These are phyloP conservation scores for Stagonosporopsis tanaceti DNA, from an alignment of 2,329 filamentous ascomycete species.

Conservation along the genomic window DNA sequence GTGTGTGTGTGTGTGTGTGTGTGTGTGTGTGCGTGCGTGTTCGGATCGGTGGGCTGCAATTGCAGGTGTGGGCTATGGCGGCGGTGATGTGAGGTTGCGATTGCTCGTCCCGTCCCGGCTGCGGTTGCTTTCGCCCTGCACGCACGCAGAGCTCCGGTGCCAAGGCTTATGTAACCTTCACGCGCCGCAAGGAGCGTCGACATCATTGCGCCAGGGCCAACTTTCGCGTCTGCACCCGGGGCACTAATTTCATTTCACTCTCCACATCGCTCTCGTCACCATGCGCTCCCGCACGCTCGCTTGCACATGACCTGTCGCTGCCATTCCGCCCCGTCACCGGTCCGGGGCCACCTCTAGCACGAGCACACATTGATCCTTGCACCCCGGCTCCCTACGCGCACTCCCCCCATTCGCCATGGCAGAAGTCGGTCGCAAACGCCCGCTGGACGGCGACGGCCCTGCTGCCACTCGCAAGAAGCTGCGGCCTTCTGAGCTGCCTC, in stretches of 20 bases:
- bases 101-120: not conserved
- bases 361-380: not conserved
- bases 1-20: no score
- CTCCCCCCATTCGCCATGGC: constrained; percentile 36
- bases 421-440: constrained; percentile 42
- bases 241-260: constrained; percentile 5
- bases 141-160: constrained; percentile 28
- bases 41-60: constrained; percentile 23
- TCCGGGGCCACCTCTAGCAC: constrained; percentile 5
- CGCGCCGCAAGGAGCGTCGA: constrained; percentile 3
- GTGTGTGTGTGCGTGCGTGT: constrained; percentile 10
- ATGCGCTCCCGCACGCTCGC: constrained; percentile 13
- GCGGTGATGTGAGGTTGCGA: constrained; percentile 33
- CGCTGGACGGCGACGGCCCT: constrained; percentile 39
- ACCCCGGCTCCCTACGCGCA: constrained; percentile 4
- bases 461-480: constrained; percentile 63
- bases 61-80: constrained; percentile 20
- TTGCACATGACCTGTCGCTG: constrained; percentile 2
- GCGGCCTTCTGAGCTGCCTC: constrained; percentile 77
- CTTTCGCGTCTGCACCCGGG: constrained; percentile 11
- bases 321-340: not conserved
- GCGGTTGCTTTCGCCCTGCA: constrained; percentile 3
- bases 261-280: not conserved
- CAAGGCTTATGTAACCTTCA: constrained; percentile 22
- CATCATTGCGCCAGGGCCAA: constrained; percentile 3